phyloP scores from a whole-genome alignment of 495 filamentous ascomycete species.

The Penicillium samsonianum region DNA sequence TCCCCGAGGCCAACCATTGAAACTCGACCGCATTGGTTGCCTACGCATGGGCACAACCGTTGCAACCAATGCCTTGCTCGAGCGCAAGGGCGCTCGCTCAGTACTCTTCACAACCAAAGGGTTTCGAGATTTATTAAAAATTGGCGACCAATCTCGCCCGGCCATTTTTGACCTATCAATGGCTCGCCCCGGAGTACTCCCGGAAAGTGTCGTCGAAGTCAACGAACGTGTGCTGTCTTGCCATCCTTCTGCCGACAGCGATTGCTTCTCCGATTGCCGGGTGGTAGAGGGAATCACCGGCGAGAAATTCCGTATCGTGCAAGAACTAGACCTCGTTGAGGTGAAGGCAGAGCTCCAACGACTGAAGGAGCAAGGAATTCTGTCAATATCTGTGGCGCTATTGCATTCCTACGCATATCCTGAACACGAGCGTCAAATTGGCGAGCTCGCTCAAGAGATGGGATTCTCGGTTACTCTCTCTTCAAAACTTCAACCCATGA shows the following conservation, averaged over 20 bases:
- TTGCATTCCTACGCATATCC: conserved; percentile 58
- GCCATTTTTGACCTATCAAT: conserved; percentile 84
- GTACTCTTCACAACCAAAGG: conserved; percentile 90
- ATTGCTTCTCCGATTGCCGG: conserved; percentile 47
- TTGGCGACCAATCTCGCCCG: conserved; percentile 81
- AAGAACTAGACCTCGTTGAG: conserved; percentile 38
- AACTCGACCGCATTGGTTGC: conserved; percentile 79
- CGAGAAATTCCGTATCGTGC: conserved; percentile 53
- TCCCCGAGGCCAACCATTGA: conserved; percentile 76
- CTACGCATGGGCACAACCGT: conserved; percentile 91
- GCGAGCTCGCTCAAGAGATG: conserved; percentile 50
- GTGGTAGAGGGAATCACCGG: conserved; percentile 51
- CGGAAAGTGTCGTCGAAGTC: conserved; percentile 74
- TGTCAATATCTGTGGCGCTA: conserved; percentile 54
- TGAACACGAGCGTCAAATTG: conserved; percentile 53
- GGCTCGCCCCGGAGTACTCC: conserved; percentile 75
- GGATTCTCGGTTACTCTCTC: conserved; percentile 59
- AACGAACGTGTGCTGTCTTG: conserved; percentile 67
- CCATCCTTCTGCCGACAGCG: conserved; percentile 60
- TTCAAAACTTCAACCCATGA: conserved; percentile 83
- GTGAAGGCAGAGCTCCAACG: conserved; percentile 46
- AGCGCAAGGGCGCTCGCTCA: conserved; percentile 91
- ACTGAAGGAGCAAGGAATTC: conserved; percentile 48
- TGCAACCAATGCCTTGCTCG: conserved; percentile 87
- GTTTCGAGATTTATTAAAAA: conserved; percentile 87